Conservation (phyloP, 2,329 filamentous ascomycete species). For the Sclerotiophoma versabilis region DNA sequence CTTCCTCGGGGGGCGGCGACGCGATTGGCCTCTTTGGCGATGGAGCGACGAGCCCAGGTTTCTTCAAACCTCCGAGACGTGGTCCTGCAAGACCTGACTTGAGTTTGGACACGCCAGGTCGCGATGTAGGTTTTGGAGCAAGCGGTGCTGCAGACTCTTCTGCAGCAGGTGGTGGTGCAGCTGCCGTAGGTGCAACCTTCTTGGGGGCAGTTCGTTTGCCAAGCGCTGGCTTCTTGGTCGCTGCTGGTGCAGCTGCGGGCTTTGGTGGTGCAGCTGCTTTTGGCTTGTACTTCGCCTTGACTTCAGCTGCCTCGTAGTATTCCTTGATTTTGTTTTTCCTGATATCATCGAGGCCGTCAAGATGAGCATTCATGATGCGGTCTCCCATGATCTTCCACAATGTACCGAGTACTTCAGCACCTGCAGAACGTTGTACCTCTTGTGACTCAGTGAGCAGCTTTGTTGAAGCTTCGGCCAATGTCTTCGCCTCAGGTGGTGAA, state of each 20-base stretch:
- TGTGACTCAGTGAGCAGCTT: conserved; percentile 90
- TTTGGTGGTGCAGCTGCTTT: conserved; percentile 72
- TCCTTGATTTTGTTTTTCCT: conserved; percentile 96
- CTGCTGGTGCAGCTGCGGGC: conserved; percentile 58
- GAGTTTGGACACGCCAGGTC: conserved; percentile 53
- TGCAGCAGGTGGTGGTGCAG: conserved; percentile 47
- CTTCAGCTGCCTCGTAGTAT: conserved; percentile 80
- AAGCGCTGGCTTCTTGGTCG: conserved; percentile 44
- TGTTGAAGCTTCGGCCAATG: conserved; percentile 86
- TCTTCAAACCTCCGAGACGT: conserved; percentile 52
- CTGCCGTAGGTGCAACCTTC: conserved; percentile 56
- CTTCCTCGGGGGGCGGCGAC: conserved; percentile 55
- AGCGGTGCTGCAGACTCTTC: conserved; percentile 62
- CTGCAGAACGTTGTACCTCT: conserved; percentile 83
- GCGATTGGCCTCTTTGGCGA: conserved; percentile 54
- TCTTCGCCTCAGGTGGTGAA: conserved; percentile 79
- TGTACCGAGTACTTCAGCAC: conserved; percentile 90
- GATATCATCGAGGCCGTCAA: conserved; percentile 94
- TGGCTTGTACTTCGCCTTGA: conserved; percentile 90
- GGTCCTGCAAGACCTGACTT: conserved; percentile 50
- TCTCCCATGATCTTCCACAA: conserved; percentile 99
- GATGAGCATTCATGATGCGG: conserved; percentile 88
- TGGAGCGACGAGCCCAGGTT: conserved; percentile 49
- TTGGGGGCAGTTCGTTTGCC: conserved; percentile 63
- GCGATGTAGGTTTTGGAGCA: conserved; percentile 65